These are phyloP conservation scores for Yamadazyma kanchanaburiensis DNA, from an alignment of 1,139 yeast species.

Conservation along the genomic window DNA sequence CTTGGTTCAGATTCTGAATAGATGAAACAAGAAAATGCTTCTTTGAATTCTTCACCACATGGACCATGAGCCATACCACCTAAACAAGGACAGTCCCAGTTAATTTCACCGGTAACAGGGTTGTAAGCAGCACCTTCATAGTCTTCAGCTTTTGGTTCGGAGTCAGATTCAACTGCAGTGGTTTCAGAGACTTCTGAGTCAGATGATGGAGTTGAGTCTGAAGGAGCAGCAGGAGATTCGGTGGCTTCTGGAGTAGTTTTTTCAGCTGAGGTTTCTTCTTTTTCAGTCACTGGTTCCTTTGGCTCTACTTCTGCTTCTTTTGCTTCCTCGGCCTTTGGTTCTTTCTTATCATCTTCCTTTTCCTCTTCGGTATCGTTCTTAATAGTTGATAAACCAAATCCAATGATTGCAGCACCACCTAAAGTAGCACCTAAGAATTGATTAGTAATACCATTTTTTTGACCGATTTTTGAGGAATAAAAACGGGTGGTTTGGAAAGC, in stretches of 20 bases:
- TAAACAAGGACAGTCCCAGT: constrained; percentile 99
- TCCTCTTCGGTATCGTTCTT: constrained; percentile 3
- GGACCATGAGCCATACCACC: constrained; percentile 99
- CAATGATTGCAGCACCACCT: constrained; percentile 1
- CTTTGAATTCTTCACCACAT: constrained; percentile 97
- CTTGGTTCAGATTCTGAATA: constrained; percentile 95
- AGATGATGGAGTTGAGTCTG: not conserved
- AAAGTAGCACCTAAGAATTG: constrained; percentile 1
- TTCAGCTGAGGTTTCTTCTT: constrained; percentile 1
- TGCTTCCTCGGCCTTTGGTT: constrained; percentile 7
- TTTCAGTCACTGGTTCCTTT: constrained; percentile 3
- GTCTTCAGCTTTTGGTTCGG: constrained; percentile 13
- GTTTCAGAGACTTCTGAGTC: constrained; percentile 1
- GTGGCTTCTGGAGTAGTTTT: constrained; percentile 1
- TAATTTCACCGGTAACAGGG: constrained; percentile 98
- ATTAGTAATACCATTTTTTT: constrained; percentile 1
- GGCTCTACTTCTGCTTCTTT: constrained; percentile 4
- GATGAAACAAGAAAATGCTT: constrained; percentile 93
- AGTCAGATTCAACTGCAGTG: constrained; percentile 1
- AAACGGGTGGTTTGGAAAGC: not conserved
- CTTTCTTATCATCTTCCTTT: constrained; percentile 11
- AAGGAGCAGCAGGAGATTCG: not conserved
- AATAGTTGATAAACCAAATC: constrained; percentile 2
- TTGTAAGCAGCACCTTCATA: constrained; percentile 69
- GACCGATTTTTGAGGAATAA: not conserved